Percentiles rank a stretch among this genome's conserved stretches.
phyloP scores from a whole-genome alignment of 306 rosid genomes.

The Castanea crenata region DNA sequence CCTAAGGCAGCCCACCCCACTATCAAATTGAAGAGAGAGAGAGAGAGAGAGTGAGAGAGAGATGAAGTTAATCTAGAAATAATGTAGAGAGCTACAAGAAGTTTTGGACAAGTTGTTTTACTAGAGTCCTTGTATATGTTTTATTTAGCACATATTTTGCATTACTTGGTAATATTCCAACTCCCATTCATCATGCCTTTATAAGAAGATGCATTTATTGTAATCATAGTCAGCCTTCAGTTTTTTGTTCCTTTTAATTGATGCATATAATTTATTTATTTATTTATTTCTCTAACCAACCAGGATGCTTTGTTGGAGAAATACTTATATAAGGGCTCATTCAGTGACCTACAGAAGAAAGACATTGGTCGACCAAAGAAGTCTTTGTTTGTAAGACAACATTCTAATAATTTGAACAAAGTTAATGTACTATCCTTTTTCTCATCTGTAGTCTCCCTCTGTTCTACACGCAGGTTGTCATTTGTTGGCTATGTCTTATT shows the following conservation, averaged over 20 bases:
- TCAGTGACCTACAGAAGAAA: conserved; percentile 55
- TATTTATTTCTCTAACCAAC: not conserved
- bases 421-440: not conserved
- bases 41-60: too few relatives aligned
- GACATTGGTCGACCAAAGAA: conserved; percentile 51
- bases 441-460: not conserved
- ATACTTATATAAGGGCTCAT: conserved; percentile 40
- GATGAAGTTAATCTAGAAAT: too few relatives aligned
- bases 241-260: not conserved
- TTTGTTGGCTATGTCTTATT: conserved; percentile 51
- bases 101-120: too few relatives aligned
- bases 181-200: too few relatives aligned
- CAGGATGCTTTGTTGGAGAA: conserved; percentile 84
- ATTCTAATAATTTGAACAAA: not conserved
- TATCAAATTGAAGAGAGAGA: too few relatives aligned
- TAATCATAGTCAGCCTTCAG: not conserved
- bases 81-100: too few relatives aligned
- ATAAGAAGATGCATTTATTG: too few relatives aligned
- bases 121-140: not conserved
- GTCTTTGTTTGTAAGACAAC: conserved; percentile 58
- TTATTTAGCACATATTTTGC: not conserved
- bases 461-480: conserved; percentile 49
- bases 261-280: not conserved
- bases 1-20: too few relatives aligned
- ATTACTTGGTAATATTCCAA: too few relatives aligned